These are phyloP conservation scores for Pythium pyrilobum DNA, from an alignment of 352 stramenopile genomes.

Conservation along the genomic window DNA sequence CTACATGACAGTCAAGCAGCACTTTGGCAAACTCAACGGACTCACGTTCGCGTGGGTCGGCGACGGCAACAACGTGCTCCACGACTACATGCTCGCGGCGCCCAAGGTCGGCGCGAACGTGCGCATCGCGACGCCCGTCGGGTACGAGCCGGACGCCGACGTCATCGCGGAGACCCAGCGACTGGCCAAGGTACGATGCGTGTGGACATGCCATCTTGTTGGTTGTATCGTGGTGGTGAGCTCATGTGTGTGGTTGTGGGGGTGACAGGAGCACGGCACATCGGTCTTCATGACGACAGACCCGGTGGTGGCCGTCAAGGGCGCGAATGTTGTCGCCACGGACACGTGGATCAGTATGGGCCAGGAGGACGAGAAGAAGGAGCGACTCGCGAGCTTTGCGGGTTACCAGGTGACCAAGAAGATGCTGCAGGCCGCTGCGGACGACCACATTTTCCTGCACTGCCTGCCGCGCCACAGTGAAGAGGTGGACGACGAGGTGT, in stretches of 20 bases:
- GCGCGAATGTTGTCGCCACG: slow-evolving; percentile 94
- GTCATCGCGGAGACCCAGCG: slow-evolving; percentile 89
- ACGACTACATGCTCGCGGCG: slow-evolving; percentile 96
- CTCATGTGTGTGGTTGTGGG: neutral
- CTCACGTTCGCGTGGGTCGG: slow-evolving; percentile 97
- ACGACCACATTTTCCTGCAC: slow-evolving; percentile 95
- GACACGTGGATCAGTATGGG: slow-evolving; percentile 98
- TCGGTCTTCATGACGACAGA: slow-evolving; percentile 83
- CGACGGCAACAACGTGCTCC: slow-evolving; percentile 97
- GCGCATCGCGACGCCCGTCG: slow-evolving; percentile 91
- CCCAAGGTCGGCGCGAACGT: slow-evolving; percentile 89
- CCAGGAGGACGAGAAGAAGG: slow-evolving; percentile 92
- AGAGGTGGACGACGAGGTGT: slow-evolving; percentile 96
- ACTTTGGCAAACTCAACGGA: slow-evolving; percentile 81
- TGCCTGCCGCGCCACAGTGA: slow-evolving; percentile 96
- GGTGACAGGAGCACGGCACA: slow-evolving; percentile 48
- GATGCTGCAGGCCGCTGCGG: slow-evolving; percentile 89
- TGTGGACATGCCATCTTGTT: neutral
- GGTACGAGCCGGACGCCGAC: slow-evolving; percentile 89
- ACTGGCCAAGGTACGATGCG: slow-evolving; percentile 55
- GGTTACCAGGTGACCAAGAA: slow-evolving; percentile 94
- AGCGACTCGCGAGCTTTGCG: slow-evolving; percentile 92
- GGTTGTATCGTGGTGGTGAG: no score
- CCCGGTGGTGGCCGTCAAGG: slow-evolving; percentile 91
- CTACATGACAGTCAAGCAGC: slow-evolving; percentile 95